Conservation (phyloP, 169 alveolate genomes). For the Theileria annulata region DNA sequence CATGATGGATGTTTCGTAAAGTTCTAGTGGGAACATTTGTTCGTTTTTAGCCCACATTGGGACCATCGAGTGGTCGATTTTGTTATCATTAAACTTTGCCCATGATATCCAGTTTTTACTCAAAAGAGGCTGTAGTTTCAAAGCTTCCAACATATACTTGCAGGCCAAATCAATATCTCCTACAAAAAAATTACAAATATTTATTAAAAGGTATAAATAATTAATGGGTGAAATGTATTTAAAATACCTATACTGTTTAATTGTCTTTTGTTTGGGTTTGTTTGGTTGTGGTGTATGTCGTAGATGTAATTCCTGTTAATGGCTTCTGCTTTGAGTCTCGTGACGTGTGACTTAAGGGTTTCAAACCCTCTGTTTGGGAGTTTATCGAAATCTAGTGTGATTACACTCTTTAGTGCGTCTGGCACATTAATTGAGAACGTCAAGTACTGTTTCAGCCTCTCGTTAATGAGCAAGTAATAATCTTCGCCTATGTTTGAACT, state of each 20-base stretch:
- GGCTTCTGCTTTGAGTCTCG: conserved; percentile 59
- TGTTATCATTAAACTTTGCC: conserved; percentile 72
- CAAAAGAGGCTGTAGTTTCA: conserved; percentile 71
- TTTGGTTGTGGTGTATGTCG: conserved; percentile 27
- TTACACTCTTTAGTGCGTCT: conserved; percentile 54
- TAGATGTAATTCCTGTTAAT: conserved; percentile 41
- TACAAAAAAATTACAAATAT: not conserved
- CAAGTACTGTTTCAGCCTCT: conserved; percentile 60
- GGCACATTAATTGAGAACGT: conserved; percentile 46
- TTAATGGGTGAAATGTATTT: not conserved
- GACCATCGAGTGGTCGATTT: conserved; percentile 46
- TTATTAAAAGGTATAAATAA: no score
- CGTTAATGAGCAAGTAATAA: conserved; percentile 43
- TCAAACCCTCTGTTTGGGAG: conserved; percentile 53
- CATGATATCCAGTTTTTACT: conserved; percentile 75
- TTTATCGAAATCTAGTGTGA: conserved; percentile 41
- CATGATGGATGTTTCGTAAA: conserved; percentile 68
- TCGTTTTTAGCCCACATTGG: conserved; percentile 25
- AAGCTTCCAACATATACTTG: conserved; percentile 64
- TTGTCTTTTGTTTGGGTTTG: not conserved
- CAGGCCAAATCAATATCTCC: conserved; percentile 48
- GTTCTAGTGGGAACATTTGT: conserved; percentile 15
- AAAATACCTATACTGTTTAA: conserved; percentile 11
- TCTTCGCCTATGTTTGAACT: conserved; percentile 50
- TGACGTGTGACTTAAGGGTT: conserved; percentile 54